phyloP scores from a whole-genome alignment of 2,329 filamentous ascomycete genomes.

The Neophaeococcomyces mojaviensis region DNA sequence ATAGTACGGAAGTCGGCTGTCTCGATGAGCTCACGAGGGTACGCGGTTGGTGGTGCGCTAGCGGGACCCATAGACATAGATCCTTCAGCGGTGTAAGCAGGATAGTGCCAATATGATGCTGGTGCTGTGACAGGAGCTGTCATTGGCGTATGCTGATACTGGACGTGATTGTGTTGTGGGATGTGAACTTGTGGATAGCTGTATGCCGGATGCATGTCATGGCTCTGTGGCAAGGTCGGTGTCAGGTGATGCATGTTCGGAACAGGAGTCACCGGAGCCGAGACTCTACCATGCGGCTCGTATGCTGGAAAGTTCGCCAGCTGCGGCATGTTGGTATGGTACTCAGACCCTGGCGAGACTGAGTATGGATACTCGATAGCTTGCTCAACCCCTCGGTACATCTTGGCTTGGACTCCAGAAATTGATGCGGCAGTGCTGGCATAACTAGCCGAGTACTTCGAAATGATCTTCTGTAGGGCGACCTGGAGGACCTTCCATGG shows the following conservation, averaged over 20 bases:
- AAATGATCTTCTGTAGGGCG: slow-evolving; percentile 95
- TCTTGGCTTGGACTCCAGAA: slow-evolving; percentile 32
- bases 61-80: slow-evolving; percentile 25
- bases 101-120: slow-evolving; percentile 32
- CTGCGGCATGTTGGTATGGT: slow-evolving; percentile 33
- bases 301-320: slow-evolving; percentile 36
- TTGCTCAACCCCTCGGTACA: slow-evolving; percentile 35
- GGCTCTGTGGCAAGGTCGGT: slow-evolving; percentile 13
- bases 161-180: slow-evolving; percentile 9
- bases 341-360: slow-evolving; percentile 30
- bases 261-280: slow-evolving; percentile 14
- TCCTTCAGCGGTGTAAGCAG: slow-evolving; percentile 25
- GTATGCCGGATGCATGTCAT: slow-evolving; percentile 17
- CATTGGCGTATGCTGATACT: slow-evolving; percentile 15
- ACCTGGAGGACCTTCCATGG: slow-evolving; percentile 83
- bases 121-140: slow-evolving; percentile 27
- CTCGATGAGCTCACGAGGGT: slow-evolving; percentile 15
- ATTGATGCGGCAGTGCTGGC: slow-evolving; percentile 53
- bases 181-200: slow-evolving; percentile 17
- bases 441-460: slow-evolving; percentile 79
- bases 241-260: slow-evolving; percentile 21
- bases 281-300: slow-evolving; percentile 8
- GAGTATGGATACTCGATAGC: slow-evolving; percentile 43
- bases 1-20: slow-evolving; percentile 14
- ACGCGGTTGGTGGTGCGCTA: slow-evolving; percentile 19